Conservation (phyloP, 805 yeast genomes). For the Yarrowia sp. region DNA sequence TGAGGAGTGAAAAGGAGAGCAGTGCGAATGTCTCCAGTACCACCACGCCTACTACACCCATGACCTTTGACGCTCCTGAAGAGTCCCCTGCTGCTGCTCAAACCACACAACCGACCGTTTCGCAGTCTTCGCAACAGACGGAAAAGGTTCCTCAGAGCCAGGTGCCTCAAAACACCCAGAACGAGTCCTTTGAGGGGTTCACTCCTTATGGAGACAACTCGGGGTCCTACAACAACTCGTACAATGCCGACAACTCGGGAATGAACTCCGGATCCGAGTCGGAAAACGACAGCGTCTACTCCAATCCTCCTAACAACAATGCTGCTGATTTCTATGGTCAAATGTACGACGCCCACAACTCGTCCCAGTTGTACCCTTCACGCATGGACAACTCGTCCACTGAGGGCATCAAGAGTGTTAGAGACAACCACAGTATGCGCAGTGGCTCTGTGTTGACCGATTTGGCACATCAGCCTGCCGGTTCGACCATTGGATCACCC, state of each 20-base stretch:
- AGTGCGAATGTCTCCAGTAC: too few species aligned
- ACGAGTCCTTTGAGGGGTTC: background rate
- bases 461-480: constrained; percentile 6
- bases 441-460: constrained; percentile 27
- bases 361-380: constrained; percentile 10
- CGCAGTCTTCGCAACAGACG: constrained; percentile 5
- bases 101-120: background rate
- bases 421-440: constrained; percentile 22
- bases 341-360: constrained; percentile 31
- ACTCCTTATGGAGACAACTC: background rate
- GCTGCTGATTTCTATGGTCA: constrained; percentile 27
- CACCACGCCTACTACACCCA: background rate
- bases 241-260: background rate
- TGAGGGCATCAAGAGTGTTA: constrained; percentile 27
- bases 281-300: constrained; percentile 17
- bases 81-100: too few species aligned
- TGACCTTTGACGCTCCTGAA: background rate
- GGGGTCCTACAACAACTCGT: background rate
- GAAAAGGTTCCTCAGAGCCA: background rate
- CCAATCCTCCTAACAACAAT: constrained; percentile 22
- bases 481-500: constrained; percentile 20
- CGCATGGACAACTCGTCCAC: constrained; percentile 36
- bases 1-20: background rate
- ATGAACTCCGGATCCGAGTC: background rate
- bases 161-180: background rate